These are phyloP conservation scores for Coccinonectria pachysandricola DNA, from an alignment of 2,329 filamentous ascomycete species.

Conservation along the genomic window DNA sequence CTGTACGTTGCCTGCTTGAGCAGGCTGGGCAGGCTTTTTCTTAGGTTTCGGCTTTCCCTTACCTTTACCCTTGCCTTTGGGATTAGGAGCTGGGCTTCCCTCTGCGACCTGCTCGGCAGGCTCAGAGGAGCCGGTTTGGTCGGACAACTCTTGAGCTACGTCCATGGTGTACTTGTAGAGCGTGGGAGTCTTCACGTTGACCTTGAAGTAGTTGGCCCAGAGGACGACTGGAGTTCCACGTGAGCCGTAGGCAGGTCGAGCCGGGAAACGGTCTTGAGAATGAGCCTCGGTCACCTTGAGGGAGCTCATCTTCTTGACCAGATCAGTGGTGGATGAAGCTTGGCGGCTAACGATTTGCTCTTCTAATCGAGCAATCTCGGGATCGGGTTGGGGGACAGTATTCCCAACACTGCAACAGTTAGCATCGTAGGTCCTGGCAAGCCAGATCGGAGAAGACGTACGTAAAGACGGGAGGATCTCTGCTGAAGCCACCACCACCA, in stretches of 20 bases:
- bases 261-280: conserved; percentile 27
- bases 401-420: conserved; percentile 14
- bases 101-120: neutral
- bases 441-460: conserved; percentile 5
- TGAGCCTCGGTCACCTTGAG: conserved; percentile 15
- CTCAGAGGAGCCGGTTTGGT: too few species aligned
- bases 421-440: conserved; percentile 1
- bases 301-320: conserved; percentile 28
- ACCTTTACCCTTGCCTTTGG: conserved; percentile 5
- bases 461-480: conserved; percentile 11
- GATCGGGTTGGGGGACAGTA: conserved; percentile 14
- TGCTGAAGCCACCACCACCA: conserved; percentile 5
- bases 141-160: conserved; percentile 17
- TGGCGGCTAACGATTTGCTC: conserved; percentile 26
- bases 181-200: conserved; percentile 26
- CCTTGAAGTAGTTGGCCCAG: conserved; percentile 45
- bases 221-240: conserved; percentile 32
- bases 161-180: conserved; percentile 38
- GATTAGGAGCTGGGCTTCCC: too few species aligned
- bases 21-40: too few species aligned
- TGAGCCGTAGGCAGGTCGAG: conserved; percentile 39
- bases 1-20: conserved; percentile 1
- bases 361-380: conserved; percentile 27
- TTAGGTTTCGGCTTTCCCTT: conserved; percentile 6
- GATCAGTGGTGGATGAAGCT: conserved; percentile 15